Percentiles rank a stretch among this genome's conserved stretches.
phyloP scores from a whole-genome alignment of 2,329 filamentous ascomycete genomes.

The Aspergillus versicolor region DNA sequence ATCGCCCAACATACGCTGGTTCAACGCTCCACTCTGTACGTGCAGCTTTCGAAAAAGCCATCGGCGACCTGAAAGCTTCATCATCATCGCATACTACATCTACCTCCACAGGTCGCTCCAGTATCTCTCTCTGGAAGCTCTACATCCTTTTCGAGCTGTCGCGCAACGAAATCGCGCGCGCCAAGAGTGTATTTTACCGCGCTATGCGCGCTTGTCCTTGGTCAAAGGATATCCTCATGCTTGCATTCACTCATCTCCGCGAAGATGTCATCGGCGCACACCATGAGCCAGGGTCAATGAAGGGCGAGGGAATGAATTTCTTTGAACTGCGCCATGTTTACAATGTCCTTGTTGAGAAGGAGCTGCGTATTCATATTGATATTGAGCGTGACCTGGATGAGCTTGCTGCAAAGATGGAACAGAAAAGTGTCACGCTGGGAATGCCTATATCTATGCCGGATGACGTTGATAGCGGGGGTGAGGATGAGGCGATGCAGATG shows the following conservation, averaged over 20 bases:
- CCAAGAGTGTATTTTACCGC: slow-evolving; percentile 55
- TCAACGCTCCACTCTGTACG: slow-evolving; percentile 54
- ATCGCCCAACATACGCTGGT: slow-evolving; percentile 43
- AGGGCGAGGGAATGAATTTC: slow-evolving; percentile 35
- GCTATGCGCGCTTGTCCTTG: slow-evolving; percentile 61
- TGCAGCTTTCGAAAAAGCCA: slow-evolving; percentile 56
- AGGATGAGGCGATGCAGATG: slow-evolving; percentile 20
- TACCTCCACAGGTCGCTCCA: slow-evolving; percentile 32
- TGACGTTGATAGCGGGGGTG: slow-evolving; percentile 27
- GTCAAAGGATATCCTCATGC: slow-evolving; percentile 60
- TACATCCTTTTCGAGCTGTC: slow-evolving; percentile 52
- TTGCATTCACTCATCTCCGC: slow-evolving; percentile 52
- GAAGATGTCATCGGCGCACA: slow-evolving; percentile 18
- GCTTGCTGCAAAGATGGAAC: slow-evolving; percentile 22
- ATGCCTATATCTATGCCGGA: slow-evolving; percentile 31
- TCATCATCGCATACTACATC: not conserved
- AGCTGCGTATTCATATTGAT: slow-evolving; percentile 58
- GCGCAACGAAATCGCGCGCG: slow-evolving; percentile 38
- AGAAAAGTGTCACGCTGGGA: slow-evolving; percentile 7
- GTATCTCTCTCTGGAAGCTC: slow-evolving; percentile 51
- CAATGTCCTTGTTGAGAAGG: slow-evolving; percentile 60
- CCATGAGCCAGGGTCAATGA: not conserved
- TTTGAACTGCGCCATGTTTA: slow-evolving; percentile 55
- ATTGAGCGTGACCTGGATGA: slow-evolving; percentile 47
- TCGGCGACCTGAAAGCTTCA: slow-evolving; percentile 30